Evolutionary conservation across 164 flowering plant genomes (phyloP), one percentile per base, ranked within the genome.

Genomic region (Vitis rupestris): DNA sequence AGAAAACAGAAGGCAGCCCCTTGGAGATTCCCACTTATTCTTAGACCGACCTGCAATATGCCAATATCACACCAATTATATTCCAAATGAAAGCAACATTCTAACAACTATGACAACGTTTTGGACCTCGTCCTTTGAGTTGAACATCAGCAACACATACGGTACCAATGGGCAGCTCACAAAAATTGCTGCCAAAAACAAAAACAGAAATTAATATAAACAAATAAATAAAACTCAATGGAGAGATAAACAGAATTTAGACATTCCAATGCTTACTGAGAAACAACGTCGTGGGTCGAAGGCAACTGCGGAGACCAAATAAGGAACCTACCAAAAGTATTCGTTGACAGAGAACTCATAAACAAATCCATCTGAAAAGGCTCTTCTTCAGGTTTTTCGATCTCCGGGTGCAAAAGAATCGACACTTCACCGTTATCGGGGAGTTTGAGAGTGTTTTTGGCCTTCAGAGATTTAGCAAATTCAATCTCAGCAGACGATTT

Each of bases 81-180:
- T 14, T 37, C 62, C 57, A 59, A 64, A 37, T 57, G 50, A 50
- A 67, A 56, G 2, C 62, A 47, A 60, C n/a, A 59, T 59, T 23
- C 17, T 9, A n/a, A 37, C 10, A 53, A 67, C 27, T 48, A 2
- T 37, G 30, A 56, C 12, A 15, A 11, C 11, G 23, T n/a, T 52
- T 29, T 78, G 74, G 70, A 91, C 98, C 97, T 93, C 98, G 78
- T 17, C 99, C 99, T 83, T 88, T 93, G 64, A 77, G 76, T 76
- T 96, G 99, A 72, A 86, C 68, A 79, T 96, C 98, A 16, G 97
- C 84, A 72, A 93, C 89, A 78, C 99, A 96, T 37, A 82, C 98
- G 23, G 93, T 30, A 59, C 98, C 97, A 68, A 87, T 30, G 0
- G 98, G 97, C 76, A 94, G 88, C 75, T 92, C 89, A 61, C 76